These are phyloP conservation scores for Citrullus colocynthis DNA, from an alignment of 306 rosid genomes.

Conservation along the genomic window DNA sequence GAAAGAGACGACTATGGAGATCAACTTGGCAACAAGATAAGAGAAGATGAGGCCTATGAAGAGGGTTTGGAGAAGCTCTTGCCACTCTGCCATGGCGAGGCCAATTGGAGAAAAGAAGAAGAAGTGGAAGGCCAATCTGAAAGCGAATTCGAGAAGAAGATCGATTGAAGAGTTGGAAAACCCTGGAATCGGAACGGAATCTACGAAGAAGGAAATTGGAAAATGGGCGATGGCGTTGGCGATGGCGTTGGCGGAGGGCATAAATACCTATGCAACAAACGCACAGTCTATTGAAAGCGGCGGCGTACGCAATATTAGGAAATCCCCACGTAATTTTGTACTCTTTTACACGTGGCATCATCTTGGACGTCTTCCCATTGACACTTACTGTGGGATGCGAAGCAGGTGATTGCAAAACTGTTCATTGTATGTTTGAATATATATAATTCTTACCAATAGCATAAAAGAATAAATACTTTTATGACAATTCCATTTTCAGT, in stretches of 20 bases:
- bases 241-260: neutral
- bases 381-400: neutral
- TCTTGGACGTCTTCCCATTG: neutral
- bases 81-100: conserved; percentile 69
- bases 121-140: neutral
- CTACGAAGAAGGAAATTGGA: neutral
- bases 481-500: too few relatives aligned
- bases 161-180: neutral
- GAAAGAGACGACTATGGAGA: conserved; percentile 70
- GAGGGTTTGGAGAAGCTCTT: conserved; percentile 62
- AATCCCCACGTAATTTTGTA: neutral
- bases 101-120: neutral
- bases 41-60: conserved; percentile 82
- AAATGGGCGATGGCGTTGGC: too few relatives aligned
- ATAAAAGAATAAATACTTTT: too few relatives aligned
- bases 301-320: neutral
- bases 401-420: neutral
- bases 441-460: too few relatives aligned
- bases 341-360: neutral
- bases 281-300: neutral
- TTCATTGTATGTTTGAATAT: too few relatives aligned
- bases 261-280: conserved; percentile 5
- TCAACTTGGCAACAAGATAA: conserved; percentile 87
- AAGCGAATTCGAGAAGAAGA: neutral
- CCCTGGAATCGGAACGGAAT: neutral